phyloP scores from a whole-genome alignment of 2,329 filamentous ascomycete species.

The Dichotomopilus funicola region DNA sequence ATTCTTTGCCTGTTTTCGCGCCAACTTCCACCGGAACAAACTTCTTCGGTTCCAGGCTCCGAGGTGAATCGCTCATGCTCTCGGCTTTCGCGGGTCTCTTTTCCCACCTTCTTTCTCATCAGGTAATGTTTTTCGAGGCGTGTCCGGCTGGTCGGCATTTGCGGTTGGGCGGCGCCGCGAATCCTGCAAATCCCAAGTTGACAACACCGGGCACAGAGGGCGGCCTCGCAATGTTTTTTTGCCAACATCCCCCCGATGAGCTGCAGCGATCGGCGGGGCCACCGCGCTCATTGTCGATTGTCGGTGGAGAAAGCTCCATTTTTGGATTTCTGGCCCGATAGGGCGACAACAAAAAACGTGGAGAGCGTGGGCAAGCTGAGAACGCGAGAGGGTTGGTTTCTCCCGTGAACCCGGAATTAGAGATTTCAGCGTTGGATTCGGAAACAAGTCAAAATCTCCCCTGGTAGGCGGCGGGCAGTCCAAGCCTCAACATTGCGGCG shows the following conservation, averaged over 20 bases:
- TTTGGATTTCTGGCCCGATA: neutral
- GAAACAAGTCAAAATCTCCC: too few species aligned
- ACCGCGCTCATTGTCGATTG: neutral
- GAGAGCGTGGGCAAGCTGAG: neutral
- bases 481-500: too few species aligned
- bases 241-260: neutral
- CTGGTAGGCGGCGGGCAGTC: too few species aligned
- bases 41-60: neutral
- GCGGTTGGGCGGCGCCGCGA: neutral
- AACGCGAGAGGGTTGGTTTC: too few species aligned
- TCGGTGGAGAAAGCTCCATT: neutral
- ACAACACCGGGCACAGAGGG: too few species aligned
- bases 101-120: neutral
- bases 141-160: neutral
- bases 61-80: too few species aligned
- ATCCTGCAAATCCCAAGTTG: too few species aligned
- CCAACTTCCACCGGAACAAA: neutral
- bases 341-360: neutral
- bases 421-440: too few species aligned
- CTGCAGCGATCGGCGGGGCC: conserved; percentile 3
- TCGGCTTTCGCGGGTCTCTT: neutral
- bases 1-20: conserved; percentile 1
- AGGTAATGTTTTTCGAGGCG: too few species aligned
- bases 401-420: too few species aligned
- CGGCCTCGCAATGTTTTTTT: too few species aligned